Percentiles rank a stretch among this genome's conserved stretches.
Evolutionary conservation across 176 grass and related monocot species (phyloP).

Genomic region (Phragmites australis): DNA sequence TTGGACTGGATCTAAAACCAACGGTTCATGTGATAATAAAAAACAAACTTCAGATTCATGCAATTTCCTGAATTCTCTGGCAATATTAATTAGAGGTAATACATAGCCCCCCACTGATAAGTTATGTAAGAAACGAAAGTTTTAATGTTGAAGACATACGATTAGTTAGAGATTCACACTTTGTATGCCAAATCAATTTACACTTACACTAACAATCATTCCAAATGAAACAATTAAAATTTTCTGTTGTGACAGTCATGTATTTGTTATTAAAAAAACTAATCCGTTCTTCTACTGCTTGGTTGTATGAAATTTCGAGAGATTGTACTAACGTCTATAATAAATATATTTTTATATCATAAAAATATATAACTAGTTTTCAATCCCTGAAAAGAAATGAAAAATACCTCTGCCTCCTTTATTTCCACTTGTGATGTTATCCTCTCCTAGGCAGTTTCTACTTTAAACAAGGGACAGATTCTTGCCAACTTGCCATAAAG

Average conservation of each 20-base stretch:
- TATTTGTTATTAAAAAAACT: background rate
- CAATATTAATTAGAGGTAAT: background rate
- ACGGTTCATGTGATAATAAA: background rate
- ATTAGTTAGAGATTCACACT: background rate
- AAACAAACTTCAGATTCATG: background rate
- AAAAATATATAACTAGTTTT: background rate
- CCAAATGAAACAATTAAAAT: background rate
- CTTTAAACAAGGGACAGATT: constrained; percentile 5
- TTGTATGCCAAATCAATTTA: background rate
- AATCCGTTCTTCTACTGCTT: background rate
- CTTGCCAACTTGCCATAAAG: background rate
- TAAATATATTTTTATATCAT: background rate
- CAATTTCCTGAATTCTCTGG: background rate
- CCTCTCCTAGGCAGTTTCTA: background rate
- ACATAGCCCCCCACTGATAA: background rate
- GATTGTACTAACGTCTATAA: background rate
- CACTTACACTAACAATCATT: background rate
- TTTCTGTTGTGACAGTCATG: background rate
- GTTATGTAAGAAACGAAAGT: background rate
- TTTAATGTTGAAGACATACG: background rate
- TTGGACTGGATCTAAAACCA: no score
- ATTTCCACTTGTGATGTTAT: constrained; percentile 2
- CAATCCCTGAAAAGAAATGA: background rate
- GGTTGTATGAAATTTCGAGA: background rate
- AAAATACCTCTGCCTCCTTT: background rate